Conservation (phyloP, 352 stramenopile genomes). For the Phytopythium cucurbitacearum region DNA sequence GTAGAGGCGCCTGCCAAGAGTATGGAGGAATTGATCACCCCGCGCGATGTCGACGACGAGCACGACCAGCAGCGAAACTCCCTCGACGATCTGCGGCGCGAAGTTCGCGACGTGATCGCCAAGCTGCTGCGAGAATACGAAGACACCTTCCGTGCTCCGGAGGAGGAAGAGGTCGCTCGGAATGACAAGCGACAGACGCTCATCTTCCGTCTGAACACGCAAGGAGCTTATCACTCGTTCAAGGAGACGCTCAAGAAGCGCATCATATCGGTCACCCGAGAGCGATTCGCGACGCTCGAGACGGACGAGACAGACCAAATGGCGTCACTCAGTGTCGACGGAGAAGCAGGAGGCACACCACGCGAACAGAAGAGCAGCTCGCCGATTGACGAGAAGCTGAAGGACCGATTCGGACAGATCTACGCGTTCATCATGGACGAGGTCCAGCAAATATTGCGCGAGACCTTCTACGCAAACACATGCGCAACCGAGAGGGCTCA, state of each 20-base stretch:
- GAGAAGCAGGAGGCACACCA: too few species aligned
- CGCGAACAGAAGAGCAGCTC: too few species aligned
- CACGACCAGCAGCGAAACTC: constrained; percentile 36
- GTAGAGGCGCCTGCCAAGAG: constrained; percentile 18
- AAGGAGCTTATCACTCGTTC: constrained; percentile 75
- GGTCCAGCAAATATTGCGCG: constrained; percentile 62
- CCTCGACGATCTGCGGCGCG: constrained; percentile 36
- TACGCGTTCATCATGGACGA: constrained; percentile 76
- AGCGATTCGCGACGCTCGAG: constrained; percentile 32
- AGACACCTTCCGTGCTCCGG: constrained; percentile 15
- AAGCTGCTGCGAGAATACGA: constrained; percentile 69
- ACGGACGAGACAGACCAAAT: constrained; percentile 5
- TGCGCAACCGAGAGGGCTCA: constrained; percentile 30
- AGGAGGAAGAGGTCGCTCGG: constrained; percentile 19
- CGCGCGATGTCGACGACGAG: constrained; percentile 43
- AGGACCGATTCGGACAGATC: constrained; percentile 55
- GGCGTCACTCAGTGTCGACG: too few species aligned
- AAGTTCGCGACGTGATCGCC: constrained; percentile 56
- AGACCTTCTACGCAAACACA: constrained; percentile 42
- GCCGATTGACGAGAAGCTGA: constrained; percentile 27
- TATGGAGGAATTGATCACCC: constrained; percentile 49
- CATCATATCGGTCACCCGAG: constrained; percentile 66
- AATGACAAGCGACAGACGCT: constrained; percentile 71
- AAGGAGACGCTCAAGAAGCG: constrained; percentile 83
- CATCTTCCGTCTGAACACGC: constrained; percentile 73